Evolutionary conservation across 2,329 filamentous ascomycete species (phyloP), one percentile per base, ranked within the genome.

Genomic region (Endocalyx cinctus): DNA sequence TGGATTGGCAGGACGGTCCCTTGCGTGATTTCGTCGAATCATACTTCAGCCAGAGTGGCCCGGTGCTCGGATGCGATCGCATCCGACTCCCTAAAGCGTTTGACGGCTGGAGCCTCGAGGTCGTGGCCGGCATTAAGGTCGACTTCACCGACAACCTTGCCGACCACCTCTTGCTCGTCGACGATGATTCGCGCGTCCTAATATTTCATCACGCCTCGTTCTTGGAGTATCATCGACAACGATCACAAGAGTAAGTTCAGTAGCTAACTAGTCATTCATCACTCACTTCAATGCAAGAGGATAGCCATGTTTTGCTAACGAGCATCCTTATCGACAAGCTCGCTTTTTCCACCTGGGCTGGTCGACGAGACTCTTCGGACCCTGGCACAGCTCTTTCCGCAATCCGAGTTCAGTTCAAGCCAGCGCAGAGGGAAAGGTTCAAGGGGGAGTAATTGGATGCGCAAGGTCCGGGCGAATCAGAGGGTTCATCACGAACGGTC

Each of bases 381-480:
- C n/a, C n/a, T 31, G 14, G 29, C 29, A n/a, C 18, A 23, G 4
- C 29, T 31, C 17, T 31, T 31, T 14, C 17, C 29, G 25, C 17
- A 31, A 23, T 31, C 29, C 10, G 29, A 31, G 19, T 31, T 31
- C 14, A 31, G 18, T 14, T 10, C 17, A 13, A 5, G n/a, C n/a
- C n/a, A 6, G n/a, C 29, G 19, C 13, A 23, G 11, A 13, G 17
- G 17, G 29, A n/a, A 23, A 23, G 17, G 25, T 10, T n/a, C n/a
- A 16, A 11, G 17, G 16, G 12, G 5, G 27, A 29, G 27, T 14
- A n/a, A n/a, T 16, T 29, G 27, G 27, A 11, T 18, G n/a, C 13
- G 10, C 6, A 18, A 18, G 11, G 10, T 29, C 4, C 20, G 14
- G 6, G n/a, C 5, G 16, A 18, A 29, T 18, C 17, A 16, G 10